Percentiles rank a stretch among this genome's conserved stretches.
Conservation (phyloP, 208 protist species). For the Trichomonas vaginalis region DNA sequence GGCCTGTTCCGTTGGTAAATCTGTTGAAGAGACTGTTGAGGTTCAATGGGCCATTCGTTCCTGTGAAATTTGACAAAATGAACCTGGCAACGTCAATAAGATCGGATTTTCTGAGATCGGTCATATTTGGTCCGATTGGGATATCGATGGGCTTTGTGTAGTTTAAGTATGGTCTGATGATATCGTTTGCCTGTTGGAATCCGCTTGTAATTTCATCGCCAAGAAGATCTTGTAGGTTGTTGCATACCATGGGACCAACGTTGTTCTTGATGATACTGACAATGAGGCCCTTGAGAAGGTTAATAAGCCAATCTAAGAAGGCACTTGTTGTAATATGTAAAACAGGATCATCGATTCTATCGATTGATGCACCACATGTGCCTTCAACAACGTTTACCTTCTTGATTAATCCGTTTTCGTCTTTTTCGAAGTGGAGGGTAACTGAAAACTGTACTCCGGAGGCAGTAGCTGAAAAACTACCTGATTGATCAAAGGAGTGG, state of each 20-base stretch:
- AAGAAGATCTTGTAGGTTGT: background rate
- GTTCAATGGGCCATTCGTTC: background rate
- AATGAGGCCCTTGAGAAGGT: background rate
- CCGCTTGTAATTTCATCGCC: background rate
- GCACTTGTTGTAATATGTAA: background rate
- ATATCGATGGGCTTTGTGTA: background rate
- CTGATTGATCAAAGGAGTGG: background rate
- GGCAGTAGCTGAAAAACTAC: background rate
- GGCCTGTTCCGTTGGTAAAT: background rate
- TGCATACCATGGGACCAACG: background rate
- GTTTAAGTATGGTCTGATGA: background rate
- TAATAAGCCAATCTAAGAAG: background rate
- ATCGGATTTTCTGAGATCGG: background rate
- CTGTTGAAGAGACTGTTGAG: background rate
- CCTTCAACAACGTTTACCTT: background rate
- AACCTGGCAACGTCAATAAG: background rate
- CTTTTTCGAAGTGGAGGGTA: background rate
- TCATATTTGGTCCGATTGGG: background rate
- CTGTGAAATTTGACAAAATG: background rate
- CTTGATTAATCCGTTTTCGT: background rate
- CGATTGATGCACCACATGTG: background rate
- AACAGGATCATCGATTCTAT: background rate
- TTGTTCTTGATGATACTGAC: background rate
- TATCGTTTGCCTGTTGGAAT: background rate
- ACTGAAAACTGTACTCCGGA: background rate